A percentile compares a stretch with the other conserved stretches of the same genome.
phyloP scores from a whole-genome alignment of 1,284 basidiomycete genomes.

The Irpex rosettiformis region DNA sequence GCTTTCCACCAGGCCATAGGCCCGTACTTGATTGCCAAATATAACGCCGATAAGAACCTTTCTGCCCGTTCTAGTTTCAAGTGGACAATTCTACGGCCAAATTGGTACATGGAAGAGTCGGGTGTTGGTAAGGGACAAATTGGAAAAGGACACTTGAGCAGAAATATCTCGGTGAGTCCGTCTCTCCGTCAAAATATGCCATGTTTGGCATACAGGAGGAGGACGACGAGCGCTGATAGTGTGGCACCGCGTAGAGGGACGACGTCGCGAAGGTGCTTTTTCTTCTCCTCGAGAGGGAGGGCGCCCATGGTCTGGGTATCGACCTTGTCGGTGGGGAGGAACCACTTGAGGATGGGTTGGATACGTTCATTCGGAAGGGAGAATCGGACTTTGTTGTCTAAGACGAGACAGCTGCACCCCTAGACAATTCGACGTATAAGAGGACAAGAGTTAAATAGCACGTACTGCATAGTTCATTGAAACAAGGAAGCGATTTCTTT shows the following conservation, averaged over 20 bases:
- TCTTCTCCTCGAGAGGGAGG: conserved; percentile 48
- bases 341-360: conserved; percentile 45
- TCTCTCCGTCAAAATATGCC: background rate
- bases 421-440: too few relatives aligned
- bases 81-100: conserved; percentile 71
- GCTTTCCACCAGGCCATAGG: conserved; percentile 39
- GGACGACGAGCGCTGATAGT: background rate
- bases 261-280: conserved; percentile 60
- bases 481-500: too few relatives aligned
- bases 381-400: conserved; percentile 31
- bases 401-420: too few relatives aligned
- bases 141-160: conserved; percentile 50
- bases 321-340: conserved; percentile 61
- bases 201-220: too few relatives aligned
- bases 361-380: conserved; percentile 45
- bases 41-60: conserved; percentile 69
- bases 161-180: conserved; percentile 40
- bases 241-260: conserved; percentile 40
- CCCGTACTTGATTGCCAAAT: conserved; percentile 61
- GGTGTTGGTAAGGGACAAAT: conserved; percentile 51
- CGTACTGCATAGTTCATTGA: too few relatives aligned
- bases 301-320: conserved; percentile 58
- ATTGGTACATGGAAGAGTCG: conserved; percentile 49
- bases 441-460: too few relatives aligned
- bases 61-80: conserved; percentile 54